Evolutionary conservation across 305 asterid genomes (phyloP), one percentile per base, ranked within the genome.

Genomic region (Fraxinus baroniana): DNA sequence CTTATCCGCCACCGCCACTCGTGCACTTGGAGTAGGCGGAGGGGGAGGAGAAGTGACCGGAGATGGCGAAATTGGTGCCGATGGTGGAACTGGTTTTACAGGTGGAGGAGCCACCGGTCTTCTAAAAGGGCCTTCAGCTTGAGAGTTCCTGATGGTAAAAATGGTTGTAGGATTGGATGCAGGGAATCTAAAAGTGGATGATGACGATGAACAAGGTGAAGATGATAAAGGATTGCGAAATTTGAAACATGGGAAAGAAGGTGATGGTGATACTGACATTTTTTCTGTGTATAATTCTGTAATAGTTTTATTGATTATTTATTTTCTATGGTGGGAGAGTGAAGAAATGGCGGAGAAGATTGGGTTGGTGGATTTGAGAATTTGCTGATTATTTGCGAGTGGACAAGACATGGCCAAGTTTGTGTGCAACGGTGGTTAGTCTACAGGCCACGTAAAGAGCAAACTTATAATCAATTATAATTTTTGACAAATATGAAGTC

Each of bases 181-280:
- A 70, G 78, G 85, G 71, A 91, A 90, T 85, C 86, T 92, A 90
- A 91, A 87, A 79, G 85, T 37, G 39, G 89, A 64, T 49, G 93
- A 82, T 41, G 92, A 79, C 71, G 86, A 85, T 4, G 92, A 64
- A 2, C 86, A 74, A 0, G 86, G 68, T 0, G 90, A 66, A 2
- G 84, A 80, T 32, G 33, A 81, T 74, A 86, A 72, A 77, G 87
- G 85, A 82, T 62, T 90, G 60, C 83, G 89, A 79, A 93, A 86
- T 88, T 87, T 92, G 91, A 94, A 89, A 89, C 91, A 88, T 66
- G 95, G 89, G 83, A 93, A 89, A 74, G 97, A 91, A 83, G 97
- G 91, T 37, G 99, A 88, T 78, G 97, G 90, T 76, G 98, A 92
- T 15, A 93, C 89, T 83, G 98, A 94, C 98, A 96, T 96, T 83